phyloP scores from a whole-genome alignment of 2,329 filamentous ascomycete genomes.

The Phialophora verrucosa region DNA sequence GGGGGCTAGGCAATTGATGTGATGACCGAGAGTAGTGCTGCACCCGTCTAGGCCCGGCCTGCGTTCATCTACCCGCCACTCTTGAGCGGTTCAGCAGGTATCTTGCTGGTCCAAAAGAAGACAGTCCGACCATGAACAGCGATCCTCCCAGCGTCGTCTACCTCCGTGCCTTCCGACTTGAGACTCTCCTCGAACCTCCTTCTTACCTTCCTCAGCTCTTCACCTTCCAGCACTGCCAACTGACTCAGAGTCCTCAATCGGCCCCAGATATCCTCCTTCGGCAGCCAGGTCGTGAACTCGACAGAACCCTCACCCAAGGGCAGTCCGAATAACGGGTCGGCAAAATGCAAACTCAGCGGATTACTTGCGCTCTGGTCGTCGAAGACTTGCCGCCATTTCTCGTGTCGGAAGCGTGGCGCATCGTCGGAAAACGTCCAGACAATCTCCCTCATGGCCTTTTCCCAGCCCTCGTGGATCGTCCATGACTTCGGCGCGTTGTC shows the following conservation, averaged over 20 bases:
- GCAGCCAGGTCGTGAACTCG: conserved; percentile 64
- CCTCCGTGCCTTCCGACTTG: conserved; percentile 58
- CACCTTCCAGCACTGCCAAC: conserved; percentile 63
- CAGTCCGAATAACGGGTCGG: conserved; percentile 63
- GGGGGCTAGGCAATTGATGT: not conserved
- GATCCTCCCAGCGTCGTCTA: conserved; percentile 67
- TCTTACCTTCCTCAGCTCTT: conserved; percentile 57
- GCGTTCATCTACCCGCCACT: conserved; percentile 32
- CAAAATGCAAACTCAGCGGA: conserved; percentile 52
- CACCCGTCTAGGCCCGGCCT: not conserved
- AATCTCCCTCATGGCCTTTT: conserved; percentile 65
- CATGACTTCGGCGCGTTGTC: conserved; percentile 68
- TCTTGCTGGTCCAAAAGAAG: conserved; percentile 63
- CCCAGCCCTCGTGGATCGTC: conserved; percentile 65
- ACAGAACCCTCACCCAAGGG: conserved; percentile 65
- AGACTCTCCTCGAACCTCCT: conserved; percentile 62
- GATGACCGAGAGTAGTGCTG: not conserved
- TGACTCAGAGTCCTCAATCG: conserved; percentile 71
- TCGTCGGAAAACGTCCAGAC: conserved; percentile 63
- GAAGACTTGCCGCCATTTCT: conserved; percentile 69
- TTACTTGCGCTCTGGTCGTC: conserved; percentile 62
- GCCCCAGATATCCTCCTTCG: conserved; percentile 66
- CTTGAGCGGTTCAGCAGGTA: conserved; percentile 34
- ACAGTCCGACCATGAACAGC: conserved; percentile 68
- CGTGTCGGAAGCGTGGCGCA: conserved; percentile 68